Evolutionary conservation across 2,329 filamentous ascomycete species (phyloP).

Genomic region (Trichophyton equinum): DNA sequence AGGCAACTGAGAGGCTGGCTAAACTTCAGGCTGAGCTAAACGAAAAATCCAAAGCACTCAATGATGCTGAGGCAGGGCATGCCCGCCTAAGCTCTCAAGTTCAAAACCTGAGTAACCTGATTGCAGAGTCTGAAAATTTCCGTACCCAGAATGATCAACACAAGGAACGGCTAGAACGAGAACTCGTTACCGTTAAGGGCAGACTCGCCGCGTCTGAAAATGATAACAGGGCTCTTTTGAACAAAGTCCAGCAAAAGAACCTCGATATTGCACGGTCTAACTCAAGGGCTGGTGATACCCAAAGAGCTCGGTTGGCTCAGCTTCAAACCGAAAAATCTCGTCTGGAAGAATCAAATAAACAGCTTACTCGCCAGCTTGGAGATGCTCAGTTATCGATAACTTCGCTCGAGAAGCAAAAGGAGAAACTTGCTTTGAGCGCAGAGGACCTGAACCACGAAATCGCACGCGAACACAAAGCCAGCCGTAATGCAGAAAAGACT

Average conservation of each 20-base stretch:
- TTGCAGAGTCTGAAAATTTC: constrained; percentile 80
- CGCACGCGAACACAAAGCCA: constrained; percentile 76
- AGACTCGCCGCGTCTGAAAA: constrained; percentile 86
- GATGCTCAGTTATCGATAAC: constrained; percentile 73
- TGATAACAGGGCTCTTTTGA: constrained; percentile 86
- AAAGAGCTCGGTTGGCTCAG: constrained; percentile 60
- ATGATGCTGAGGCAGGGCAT: constrained; percentile 69
- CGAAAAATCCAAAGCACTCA: constrained; percentile 60
- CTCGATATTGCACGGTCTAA: constrained; percentile 86
- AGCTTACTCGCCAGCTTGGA: constrained; percentile 69
- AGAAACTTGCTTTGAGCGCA: constrained; percentile 75
- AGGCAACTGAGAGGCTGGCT: constrained; percentile 68
- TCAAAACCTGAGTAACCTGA: constrained; percentile 73
- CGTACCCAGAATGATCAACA: constrained; percentile 83
- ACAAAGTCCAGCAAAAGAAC: constrained; percentile 95
- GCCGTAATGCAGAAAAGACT: constrained; percentile 77
- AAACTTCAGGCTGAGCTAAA: constrained; percentile 70
- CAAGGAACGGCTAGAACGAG: constrained; percentile 83
- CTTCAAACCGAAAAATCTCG: constrained; percentile 74
- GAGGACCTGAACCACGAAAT: constrained; percentile 92
- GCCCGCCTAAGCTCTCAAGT: constrained; percentile 64
- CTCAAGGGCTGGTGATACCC: constrained; percentile 72
- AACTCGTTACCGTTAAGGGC: constrained; percentile 81
- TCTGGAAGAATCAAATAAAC: constrained; percentile 68
- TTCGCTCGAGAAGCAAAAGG: constrained; percentile 82